phyloP scores from a whole-genome alignment of 495 filamentous ascomycete genomes.

The Aspergillus ostianus region DNA sequence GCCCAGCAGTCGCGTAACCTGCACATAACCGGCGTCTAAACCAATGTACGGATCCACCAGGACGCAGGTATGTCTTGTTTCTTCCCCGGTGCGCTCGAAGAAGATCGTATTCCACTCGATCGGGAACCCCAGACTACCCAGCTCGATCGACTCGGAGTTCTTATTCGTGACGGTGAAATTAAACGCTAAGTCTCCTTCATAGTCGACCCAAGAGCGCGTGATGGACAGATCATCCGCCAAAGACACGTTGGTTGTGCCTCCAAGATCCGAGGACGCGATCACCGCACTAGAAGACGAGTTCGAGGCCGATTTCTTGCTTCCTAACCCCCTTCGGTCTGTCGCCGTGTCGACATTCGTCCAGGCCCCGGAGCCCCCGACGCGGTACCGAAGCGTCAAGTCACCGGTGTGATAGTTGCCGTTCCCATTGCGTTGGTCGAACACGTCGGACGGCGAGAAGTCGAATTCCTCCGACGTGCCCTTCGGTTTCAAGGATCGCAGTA shows the following conservation, averaged over 20 bases:
- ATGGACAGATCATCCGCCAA: constrained; percentile 30
- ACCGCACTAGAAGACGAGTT: constrained; percentile 20
- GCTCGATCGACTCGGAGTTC: constrained; percentile 33
- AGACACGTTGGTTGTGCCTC: constrained; percentile 25
- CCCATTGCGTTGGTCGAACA: constrained; percentile 34
- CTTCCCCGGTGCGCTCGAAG: constrained; percentile 40
- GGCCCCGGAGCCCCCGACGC: constrained; percentile 17
- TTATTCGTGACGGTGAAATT: constrained; percentile 47
- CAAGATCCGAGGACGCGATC: constrained; percentile 26
- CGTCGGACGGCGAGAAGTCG: constrained; percentile 50
- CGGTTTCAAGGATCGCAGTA: constrained; percentile 43
- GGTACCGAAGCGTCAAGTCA: constrained; percentile 50
- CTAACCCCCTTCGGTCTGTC: constrained; percentile 29
- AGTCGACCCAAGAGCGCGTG: constrained; percentile 41
- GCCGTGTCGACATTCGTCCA: constrained; percentile 11
- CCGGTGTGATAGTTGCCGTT: constrained; percentile 53
- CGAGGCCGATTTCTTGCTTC: constrained; percentile 23
- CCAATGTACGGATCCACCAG: constrained; percentile 52
- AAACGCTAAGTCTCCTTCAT: constrained; percentile 43
- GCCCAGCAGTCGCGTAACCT: constrained; percentile 41
- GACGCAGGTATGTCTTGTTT: constrained; percentile 41
- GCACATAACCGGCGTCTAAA: constrained; percentile 50
- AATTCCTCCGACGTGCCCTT: constrained; percentile 24
- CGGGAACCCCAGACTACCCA: constrained; percentile 53
- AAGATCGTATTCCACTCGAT: constrained; percentile 58